These are phyloP conservation scores for Microdochium nivale DNA, from an alignment of 2,329 filamentous ascomycete genomes.

Conservation along the genomic window DNA sequence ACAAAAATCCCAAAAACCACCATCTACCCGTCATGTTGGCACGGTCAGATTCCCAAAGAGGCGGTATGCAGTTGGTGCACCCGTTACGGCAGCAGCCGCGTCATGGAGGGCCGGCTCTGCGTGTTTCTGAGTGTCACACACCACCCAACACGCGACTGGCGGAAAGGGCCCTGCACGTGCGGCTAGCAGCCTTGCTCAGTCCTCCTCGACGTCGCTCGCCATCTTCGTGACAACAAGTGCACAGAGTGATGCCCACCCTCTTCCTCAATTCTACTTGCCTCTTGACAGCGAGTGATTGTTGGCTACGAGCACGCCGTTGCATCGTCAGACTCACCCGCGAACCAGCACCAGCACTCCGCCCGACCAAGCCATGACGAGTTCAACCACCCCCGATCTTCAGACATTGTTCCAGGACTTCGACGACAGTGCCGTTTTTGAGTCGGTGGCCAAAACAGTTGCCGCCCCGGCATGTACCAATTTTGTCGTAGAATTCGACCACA, in stretches of 20 bases:
- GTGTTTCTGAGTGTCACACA: background rate
- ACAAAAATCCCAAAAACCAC: no score
- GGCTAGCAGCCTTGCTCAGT: background rate
- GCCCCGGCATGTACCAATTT: constrained; percentile 44
- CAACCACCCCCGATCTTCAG: background rate
- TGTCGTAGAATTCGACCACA: constrained; percentile 54
- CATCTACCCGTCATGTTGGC: no score
- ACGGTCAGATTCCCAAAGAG: background rate
- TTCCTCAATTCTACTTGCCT: background rate
- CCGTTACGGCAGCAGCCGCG: background rate
- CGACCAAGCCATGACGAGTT: background rate
- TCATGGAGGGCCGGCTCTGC: background rate
- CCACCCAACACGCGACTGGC: background rate
- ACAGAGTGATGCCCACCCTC: no score
- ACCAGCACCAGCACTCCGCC: no score
- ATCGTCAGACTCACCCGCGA: no score
- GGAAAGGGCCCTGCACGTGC: background rate
- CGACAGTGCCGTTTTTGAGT: constrained; percentile 31
- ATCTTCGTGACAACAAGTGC: no score
- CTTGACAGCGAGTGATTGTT: background rate
- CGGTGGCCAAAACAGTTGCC: constrained; percentile 22
- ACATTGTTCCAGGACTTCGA: constrained; percentile 44
- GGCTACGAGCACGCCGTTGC: no score
- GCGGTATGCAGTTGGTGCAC: background rate
- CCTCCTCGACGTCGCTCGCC: background rate